Percentiles rank a stretch among this genome's conserved stretches.
phyloP scores from a whole-genome alignment of 2,329 filamentous ascomycete species.

The Trichoderma sp. region DNA sequence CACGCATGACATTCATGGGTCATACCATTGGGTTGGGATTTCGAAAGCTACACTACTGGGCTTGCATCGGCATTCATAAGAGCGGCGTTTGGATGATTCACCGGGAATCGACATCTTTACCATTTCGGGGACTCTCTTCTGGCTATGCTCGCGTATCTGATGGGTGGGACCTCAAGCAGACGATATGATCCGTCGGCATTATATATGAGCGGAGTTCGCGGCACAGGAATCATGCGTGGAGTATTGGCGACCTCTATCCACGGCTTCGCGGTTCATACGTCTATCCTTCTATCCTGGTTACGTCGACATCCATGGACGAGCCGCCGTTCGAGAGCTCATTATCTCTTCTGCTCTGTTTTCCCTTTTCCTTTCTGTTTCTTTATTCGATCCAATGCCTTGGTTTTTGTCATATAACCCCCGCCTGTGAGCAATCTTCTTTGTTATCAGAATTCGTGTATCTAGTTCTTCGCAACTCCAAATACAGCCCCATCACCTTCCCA shows the following conservation, averaged over 20 bases:
- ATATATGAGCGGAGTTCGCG: neutral
- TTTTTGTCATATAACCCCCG: neutral
- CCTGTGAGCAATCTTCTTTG: neutral
- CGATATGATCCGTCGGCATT: neutral
- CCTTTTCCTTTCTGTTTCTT: neutral
- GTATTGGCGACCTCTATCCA: neutral
- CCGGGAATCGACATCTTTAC: neutral
- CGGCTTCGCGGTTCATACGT: neutral
- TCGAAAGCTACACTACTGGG: neutral
- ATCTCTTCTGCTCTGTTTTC: neutral
- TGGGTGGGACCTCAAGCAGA: neutral
- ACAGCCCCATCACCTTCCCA: slow-evolving; percentile 47
- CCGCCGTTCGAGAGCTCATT: neutral
- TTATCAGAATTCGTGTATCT: neutral
- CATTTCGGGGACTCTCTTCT: neutral
- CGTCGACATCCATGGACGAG: neutral
- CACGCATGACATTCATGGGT: neutral
- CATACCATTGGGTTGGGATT: neutral
- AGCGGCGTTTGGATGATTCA: neutral
- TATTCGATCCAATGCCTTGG: neutral
- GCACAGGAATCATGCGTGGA: neutral
- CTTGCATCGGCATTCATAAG: neutral
- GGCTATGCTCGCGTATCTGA: neutral
- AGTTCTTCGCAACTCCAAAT: slow-evolving; percentile 3
- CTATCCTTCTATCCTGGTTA: neutral